Conservation (phyloP, 768 basidiomycete genomes). For the Austroboletus festivus region DNA sequence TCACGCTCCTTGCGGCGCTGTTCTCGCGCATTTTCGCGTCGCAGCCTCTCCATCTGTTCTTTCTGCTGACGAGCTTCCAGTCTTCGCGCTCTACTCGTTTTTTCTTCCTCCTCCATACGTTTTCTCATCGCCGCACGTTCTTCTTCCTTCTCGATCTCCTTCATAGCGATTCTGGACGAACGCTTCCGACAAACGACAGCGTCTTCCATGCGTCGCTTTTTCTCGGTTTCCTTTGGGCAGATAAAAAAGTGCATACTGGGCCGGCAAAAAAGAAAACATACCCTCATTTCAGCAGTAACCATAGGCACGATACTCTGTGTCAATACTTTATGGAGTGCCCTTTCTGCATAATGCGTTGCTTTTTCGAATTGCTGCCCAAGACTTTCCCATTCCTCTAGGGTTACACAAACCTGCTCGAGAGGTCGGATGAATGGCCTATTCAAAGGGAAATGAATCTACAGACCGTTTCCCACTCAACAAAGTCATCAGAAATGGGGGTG, state of each 20-base stretch:
- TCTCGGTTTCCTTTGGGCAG: constrained; percentile 53
- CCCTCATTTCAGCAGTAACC: constrained; percentile 67
- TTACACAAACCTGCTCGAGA: constrained; percentile 69
- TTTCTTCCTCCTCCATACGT: constrained; percentile 66
- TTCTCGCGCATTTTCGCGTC: constrained; percentile 61
- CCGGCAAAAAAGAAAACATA: constrained; percentile 24
- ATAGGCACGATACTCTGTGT: constrained; percentile 63
- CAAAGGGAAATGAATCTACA: constrained; percentile 22
- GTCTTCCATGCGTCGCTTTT: constrained; percentile 62
- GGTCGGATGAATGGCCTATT: neutral
- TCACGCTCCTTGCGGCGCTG: constrained; percentile 38
- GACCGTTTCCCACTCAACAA: constrained; percentile 92
- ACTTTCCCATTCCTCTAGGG: constrained; percentile 81
- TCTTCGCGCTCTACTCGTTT: constrained; percentile 59
- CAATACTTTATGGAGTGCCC: constrained; percentile 68
- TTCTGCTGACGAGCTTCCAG: constrained; percentile 53
- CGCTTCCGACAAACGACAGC: constrained; percentile 84
- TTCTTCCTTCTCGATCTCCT: constrained; percentile 77
- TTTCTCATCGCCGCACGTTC: constrained; percentile 56
- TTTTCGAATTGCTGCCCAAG: constrained; percentile 73
- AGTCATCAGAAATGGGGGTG: constrained; percentile 42
- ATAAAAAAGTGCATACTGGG: constrained; percentile 3
- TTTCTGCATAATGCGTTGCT: constrained; percentile 77
- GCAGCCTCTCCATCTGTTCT: constrained; percentile 53
- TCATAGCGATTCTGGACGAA: constrained; percentile 81